Evolutionary conservation across 78 protist genomes (phyloP).

Genomic region (Dictyostelium purpureum): DNA sequence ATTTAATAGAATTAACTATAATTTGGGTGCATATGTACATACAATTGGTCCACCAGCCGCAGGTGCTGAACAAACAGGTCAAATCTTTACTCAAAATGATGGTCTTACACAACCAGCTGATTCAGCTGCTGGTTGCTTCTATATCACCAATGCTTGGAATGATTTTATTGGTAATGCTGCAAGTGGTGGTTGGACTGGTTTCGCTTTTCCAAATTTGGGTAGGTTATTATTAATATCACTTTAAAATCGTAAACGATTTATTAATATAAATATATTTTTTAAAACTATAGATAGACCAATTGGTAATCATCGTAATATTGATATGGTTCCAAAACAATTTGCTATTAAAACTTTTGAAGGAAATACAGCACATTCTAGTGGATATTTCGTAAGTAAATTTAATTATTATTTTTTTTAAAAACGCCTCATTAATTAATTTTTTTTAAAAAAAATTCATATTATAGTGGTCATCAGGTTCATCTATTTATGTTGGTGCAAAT

Average conservation of each 20-base stretch:
- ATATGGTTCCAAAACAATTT: conserved; percentile 36
- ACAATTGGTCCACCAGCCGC: conserved; percentile 77
- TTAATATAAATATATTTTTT: no score
- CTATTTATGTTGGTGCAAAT: conserved; percentile 70
- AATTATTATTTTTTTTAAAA: no score
- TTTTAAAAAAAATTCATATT: no score
- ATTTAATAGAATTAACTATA: conserved; percentile 65
- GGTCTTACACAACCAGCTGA: conserved; percentile 83
- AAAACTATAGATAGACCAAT: conserved; percentile 67
- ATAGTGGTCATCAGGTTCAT: conserved; percentile 63
- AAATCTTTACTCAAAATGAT: neutral
- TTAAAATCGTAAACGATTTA: no score
- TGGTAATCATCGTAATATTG: neutral
- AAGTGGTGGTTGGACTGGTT: conserved; percentile 76
- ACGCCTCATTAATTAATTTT: no score
- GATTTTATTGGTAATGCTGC: conserved; percentile 75
- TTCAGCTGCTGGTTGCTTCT: conserved; percentile 81
- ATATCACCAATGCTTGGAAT: conserved; percentile 86
- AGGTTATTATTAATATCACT: no score
- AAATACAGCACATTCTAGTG: conserved; percentile 81
- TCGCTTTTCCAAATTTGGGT: conserved; percentile 74
- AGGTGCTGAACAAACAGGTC: conserved; percentile 70
- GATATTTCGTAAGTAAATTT: no score
- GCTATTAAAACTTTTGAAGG: conserved; percentile 75
- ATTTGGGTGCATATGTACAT: conserved; percentile 80